These are phyloP conservation scores for Daldinia sp. DNA, from an alignment of 2,329 filamentous ascomycete species.

Conservation along the genomic window DNA sequence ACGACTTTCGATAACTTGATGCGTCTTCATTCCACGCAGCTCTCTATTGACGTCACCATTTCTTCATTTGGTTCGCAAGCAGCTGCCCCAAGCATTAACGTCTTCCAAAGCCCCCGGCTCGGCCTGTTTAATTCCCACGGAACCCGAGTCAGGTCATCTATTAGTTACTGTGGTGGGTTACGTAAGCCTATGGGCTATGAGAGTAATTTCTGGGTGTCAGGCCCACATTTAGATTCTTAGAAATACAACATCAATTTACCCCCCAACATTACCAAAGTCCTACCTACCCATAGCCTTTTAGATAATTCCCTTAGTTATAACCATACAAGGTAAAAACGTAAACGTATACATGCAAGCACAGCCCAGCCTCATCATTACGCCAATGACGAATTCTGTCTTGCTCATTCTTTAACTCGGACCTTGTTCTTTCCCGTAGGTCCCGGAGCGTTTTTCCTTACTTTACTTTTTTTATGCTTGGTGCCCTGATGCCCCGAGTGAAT, in stretches of 20 bases:
- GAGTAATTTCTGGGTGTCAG: too few relatives aligned
- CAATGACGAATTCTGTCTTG: conserved; percentile 37
- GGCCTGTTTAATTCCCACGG: conserved; percentile 9
- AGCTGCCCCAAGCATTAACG: conserved; percentile 11
- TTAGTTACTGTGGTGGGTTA: too few relatives aligned
- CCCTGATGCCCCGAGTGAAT: conserved; percentile 16
- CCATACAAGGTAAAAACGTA: background rate
- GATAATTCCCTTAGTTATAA: background rate
- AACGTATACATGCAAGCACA: conserved; percentile 13
- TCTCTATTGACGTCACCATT: conserved; percentile 36
- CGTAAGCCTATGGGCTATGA: too few relatives aligned
- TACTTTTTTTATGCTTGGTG: background rate
- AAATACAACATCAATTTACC: too few relatives aligned
- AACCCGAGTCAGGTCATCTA: conserved; percentile 9
- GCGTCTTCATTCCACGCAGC: conserved; percentile 24
- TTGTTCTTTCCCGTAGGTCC: conserved; percentile 23
- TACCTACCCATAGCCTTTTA: background rate
- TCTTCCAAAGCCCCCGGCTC: conserved; percentile 1
- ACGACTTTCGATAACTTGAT: background rate
- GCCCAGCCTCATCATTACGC: conserved; percentile 27
- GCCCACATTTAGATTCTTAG: too few relatives aligned
- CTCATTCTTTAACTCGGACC: conserved; percentile 17
- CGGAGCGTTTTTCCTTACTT: background rate
- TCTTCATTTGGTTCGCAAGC: conserved; percentile 32
- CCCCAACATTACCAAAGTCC: background rate